Evolutionary conservation across 208 protist genomes (phyloP).

Genomic region (Wallacemonas collosoma): DNA sequence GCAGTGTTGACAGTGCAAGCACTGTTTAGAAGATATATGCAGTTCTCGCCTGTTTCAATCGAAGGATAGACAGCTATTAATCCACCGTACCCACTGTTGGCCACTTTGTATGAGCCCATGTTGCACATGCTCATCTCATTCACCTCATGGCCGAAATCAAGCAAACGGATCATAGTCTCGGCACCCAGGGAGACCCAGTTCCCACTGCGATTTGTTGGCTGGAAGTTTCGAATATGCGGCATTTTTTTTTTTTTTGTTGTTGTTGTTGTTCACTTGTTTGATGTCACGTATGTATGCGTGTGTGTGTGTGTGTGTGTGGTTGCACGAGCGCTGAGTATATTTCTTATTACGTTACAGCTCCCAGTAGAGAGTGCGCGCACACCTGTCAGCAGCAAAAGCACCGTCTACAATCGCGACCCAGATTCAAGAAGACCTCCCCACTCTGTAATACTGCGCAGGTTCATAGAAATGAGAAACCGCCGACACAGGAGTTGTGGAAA

Average conservation of each 20-base stretch:
- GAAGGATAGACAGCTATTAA: slow-evolving; percentile 52
- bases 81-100: slow-evolving; percentile 50
- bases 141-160: slow-evolving; percentile 44
- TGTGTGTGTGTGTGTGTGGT: not conserved
- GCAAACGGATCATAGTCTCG: slow-evolving; percentile 55
- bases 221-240: slow-evolving; percentile 40
- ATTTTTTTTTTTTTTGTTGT: slow-evolving; percentile 25
- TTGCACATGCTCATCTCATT: slow-evolving; percentile 22
- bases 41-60: slow-evolving; percentile 1
- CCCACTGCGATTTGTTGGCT: slow-evolving; percentile 46
- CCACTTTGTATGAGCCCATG: slow-evolving; percentile 38
- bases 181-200: slow-evolving; percentile 65
- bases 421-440: too few relatives aligned
- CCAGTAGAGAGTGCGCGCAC: too few relatives aligned
- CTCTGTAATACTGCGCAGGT: too few relatives aligned
- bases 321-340: not conserved
- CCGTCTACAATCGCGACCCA: too few relatives aligned
- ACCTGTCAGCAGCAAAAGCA: too few relatives aligned
- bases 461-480: too few relatives aligned
- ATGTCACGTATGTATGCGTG: not conserved
- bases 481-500: too few relatives aligned
- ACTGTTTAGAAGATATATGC: slow-evolving; percentile 14
- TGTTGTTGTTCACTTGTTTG: slow-evolving; percentile 7
- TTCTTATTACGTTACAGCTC: too few relatives aligned
- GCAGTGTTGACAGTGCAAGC: slow-evolving; percentile 22